A percentile compares a stretch with the other conserved stretches of the same genome.
Evolutionary conservation across 768 basidiomycete genomes (phyloP).

Genomic region (Lactarius indigo): DNA sequence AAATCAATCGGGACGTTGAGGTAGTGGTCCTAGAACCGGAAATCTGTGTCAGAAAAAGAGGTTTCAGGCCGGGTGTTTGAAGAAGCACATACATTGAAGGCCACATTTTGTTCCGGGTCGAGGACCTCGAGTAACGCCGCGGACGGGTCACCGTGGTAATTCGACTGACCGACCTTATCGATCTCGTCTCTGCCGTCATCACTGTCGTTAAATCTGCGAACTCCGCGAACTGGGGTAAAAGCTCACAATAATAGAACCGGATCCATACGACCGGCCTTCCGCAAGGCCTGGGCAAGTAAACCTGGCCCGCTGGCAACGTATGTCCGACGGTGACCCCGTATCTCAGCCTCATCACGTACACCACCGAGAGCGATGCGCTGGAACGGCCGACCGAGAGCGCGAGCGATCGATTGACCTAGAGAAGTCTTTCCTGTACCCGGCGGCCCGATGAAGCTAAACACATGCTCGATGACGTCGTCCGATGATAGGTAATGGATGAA

Average conservation of each 20-base stretch:
- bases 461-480: conserved; percentile 1
- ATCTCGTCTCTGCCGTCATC: conserved; percentile 67
- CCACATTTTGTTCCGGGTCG: conserved; percentile 90
- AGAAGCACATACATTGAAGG: conserved; percentile 61
- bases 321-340: conserved; percentile 74
- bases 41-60: neutral
- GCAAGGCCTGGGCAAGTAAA: conserved; percentile 78
- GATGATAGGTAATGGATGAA: neutral
- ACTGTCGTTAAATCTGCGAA: conserved; percentile 2
- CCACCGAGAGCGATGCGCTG: conserved; percentile 91
- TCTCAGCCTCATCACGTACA: conserved; percentile 88
- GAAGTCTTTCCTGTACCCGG: conserved; percentile 92
- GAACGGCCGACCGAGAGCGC: conserved; percentile 78
- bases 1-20: conserved; percentile 82
- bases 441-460: conserved; percentile 76
- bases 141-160: conserved; percentile 88
- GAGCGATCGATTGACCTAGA: conserved; percentile 71
- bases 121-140: conserved; percentile 90
- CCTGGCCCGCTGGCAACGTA: conserved; percentile 91
- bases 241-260: conserved; percentile 69
- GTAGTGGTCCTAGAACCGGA: conserved; percentile 57
- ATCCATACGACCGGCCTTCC: conserved; percentile 78
- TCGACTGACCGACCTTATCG: conserved; percentile 84
- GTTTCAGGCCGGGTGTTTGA: neutral
- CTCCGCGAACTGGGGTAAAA: neutral